phyloP scores from a whole-genome alignment of 1,284 basidiomycete genomes.

The Tilletia indica region DNA sequence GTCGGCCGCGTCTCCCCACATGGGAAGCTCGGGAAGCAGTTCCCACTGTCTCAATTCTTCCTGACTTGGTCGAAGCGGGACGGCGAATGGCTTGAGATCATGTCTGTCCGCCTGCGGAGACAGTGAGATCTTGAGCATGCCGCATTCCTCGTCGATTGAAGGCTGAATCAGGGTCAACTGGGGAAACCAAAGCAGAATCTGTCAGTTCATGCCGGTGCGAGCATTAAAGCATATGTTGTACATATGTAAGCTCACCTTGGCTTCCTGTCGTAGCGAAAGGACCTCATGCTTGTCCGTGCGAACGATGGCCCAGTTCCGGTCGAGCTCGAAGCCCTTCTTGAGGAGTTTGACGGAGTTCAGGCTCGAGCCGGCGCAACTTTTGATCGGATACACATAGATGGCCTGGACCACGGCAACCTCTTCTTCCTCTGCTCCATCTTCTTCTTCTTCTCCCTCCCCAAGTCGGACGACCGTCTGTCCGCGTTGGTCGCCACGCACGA shows the following conservation, averaged over 20 bases:
- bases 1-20: conserved; percentile 42
- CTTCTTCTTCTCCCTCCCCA: background rate
- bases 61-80: conserved; percentile 22
- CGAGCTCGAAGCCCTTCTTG: conserved; percentile 38
- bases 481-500: background rate
- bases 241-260: conserved; percentile 10
- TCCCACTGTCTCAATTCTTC: conserved; percentile 24
- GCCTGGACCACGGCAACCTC: conserved; percentile 31
- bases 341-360: conserved; percentile 20
- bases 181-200: background rate
- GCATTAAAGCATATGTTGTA: background rate
- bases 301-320: conserved; percentile 43
- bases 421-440: conserved; percentile 31
- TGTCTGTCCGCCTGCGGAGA: conserved; percentile 13
- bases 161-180: conserved; percentile 33
- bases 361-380: conserved; percentile 31
- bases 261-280: conserved; percentile 33
- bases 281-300: conserved; percentile 4
- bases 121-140: conserved; percentile 25
- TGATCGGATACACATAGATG: conserved; percentile 44
- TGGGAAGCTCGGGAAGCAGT: conserved; percentile 25
- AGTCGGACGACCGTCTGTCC: background rate
- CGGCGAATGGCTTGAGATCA: conserved; percentile 22
- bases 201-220: background rate
- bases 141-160: conserved; percentile 22